Conservation (phyloP, 768 basidiomycete species). For the Lactarius sanguifluus region DNA sequence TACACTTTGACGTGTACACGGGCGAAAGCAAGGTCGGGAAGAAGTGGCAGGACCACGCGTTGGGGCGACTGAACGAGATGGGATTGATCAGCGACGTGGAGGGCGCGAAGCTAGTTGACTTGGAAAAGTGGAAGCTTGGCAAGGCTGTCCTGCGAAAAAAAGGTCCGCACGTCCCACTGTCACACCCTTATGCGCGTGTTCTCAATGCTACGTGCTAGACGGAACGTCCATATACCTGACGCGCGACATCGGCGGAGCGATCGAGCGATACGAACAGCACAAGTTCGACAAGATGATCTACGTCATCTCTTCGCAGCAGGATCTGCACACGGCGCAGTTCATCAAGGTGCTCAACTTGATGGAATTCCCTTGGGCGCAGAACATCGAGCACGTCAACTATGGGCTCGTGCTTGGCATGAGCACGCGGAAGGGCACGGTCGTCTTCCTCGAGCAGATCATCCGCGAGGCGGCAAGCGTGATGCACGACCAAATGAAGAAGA, state of each 20-base stretch:
- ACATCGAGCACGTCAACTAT: conserved; percentile 86
- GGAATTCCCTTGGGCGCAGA: conserved; percentile 83
- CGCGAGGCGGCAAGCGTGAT: conserved; percentile 84
- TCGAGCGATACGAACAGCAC: conserved; percentile 90
- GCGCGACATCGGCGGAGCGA: conserved; percentile 92
- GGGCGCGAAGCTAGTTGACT: conserved; percentile 82
- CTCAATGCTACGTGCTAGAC: conserved; percentile 47
- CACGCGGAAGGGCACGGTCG: conserved; percentile 88
- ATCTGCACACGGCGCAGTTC: conserved; percentile 85
- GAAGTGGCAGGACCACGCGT: conserved; percentile 68
- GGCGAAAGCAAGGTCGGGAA: conserved; percentile 84
- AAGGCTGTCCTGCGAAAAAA: conserved; percentile 87
- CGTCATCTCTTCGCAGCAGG: conserved; percentile 85
- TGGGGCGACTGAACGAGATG: conserved; percentile 66
- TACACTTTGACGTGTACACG: conserved; percentile 87
- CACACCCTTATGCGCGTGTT: too few relatives aligned
- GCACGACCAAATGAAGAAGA: conserved; percentile 96
- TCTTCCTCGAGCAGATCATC: conserved; percentile 92
- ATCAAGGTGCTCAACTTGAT: conserved; percentile 93
- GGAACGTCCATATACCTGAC: conserved; percentile 94
- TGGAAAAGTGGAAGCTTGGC: conserved; percentile 89
- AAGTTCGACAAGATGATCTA: conserved; percentile 93
- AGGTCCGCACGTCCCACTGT: conserved; percentile 43
- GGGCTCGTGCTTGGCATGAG: conserved; percentile 95
- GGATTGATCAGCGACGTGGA: conserved; percentile 74